These are phyloP conservation scores for Atkinsonella texensis DNA, from an alignment of 2,329 filamentous ascomycete species.

Conservation along the genomic window DNA sequence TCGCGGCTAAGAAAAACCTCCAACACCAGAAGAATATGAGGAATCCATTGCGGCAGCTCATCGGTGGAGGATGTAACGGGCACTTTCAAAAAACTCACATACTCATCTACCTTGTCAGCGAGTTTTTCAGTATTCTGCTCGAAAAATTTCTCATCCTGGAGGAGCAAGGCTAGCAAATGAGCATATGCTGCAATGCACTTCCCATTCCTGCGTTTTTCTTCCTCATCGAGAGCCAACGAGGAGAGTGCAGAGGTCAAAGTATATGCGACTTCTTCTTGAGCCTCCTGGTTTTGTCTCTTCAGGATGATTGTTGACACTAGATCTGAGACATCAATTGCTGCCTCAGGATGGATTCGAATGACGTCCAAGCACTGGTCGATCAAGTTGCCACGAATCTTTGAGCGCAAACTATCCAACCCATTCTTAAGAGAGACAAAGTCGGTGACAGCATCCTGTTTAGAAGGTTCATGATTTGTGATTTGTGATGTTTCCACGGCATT, in stretches of 20 bases:
- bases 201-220: conserved; percentile 51
- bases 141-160: conserved; percentile 77
- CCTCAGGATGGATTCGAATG: conserved; percentile 73
- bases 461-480: conserved; percentile 6
- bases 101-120: conserved; percentile 61
- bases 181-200: conserved; percentile 72
- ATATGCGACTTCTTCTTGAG: conserved; percentile 62
- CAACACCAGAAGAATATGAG: conserved; percentile 77
- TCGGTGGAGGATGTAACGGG: conserved; percentile 54
- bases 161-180: conserved; percentile 76
- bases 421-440: conserved; percentile 42
- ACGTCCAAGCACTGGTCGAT: conserved; percentile 88
- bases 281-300: conserved; percentile 41
- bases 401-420: conserved; percentile 65
- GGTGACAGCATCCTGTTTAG: conserved; percentile 9
- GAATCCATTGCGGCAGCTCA: conserved; percentile 83
- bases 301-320: conserved; percentile 64
- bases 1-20: conserved; percentile 88
- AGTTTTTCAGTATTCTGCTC: conserved; percentile 61
- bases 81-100: conserved; percentile 69
- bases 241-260: conserved; percentile 78
- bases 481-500: conserved; percentile 3
- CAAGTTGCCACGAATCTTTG: conserved; percentile 59
- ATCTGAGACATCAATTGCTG: conserved; percentile 84
- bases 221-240: conserved; percentile 48